Evolutionary conservation across 2,329 filamentous ascomycete genomes (phyloP), one percentile per base, ranked within the genome.

Genomic region (Fusarium napiforme): DNA sequence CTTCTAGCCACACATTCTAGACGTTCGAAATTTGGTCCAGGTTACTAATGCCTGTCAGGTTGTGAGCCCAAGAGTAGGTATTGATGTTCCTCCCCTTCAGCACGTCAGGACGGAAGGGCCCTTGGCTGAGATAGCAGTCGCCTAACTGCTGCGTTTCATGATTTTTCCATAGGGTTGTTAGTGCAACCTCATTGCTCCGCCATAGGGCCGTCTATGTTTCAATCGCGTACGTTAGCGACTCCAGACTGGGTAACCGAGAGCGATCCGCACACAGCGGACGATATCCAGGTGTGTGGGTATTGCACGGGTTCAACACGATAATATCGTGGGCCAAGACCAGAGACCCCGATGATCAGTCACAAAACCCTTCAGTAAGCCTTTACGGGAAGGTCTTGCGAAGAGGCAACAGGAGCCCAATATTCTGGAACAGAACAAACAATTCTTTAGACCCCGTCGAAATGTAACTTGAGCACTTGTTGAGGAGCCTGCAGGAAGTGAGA

Each of bases 71-170:
- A 34, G 26, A 9, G 30, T 32, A 42, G 11, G 36, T 26, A 37
- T 46, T 40, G 43, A 32, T 46, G 10, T n/a, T 50, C 23, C 39
- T 28, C 30, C 40, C 34, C 65, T 43, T 50, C 39, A 21, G 36
- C 30, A 42, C 34, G 30, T 52, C 40, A 30, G 11, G 34, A 34
- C 28, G 26, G 15, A 26, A 61, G 40, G 46, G 57, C 46, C 46
- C 28, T 30, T 60, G 45, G 19, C 40, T 67, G 15, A 62, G 23
- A 49, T 42, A 32, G n/a, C 30, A 34, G 39, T 53, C 64, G 57
- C 32, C 64, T 45, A 56, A 53, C 32, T 37, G 40, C 53, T 47
- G 63, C n/a, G 71, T 74, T 72, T 74, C 62, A 73, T 63, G 50
- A 47, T 39, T 30, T 40, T 60, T 26, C 30, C 63, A 45, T 43